Evolutionary conservation across 257 asterid species (phyloP).

Genomic region (Solanum corneliomulleri): DNA sequence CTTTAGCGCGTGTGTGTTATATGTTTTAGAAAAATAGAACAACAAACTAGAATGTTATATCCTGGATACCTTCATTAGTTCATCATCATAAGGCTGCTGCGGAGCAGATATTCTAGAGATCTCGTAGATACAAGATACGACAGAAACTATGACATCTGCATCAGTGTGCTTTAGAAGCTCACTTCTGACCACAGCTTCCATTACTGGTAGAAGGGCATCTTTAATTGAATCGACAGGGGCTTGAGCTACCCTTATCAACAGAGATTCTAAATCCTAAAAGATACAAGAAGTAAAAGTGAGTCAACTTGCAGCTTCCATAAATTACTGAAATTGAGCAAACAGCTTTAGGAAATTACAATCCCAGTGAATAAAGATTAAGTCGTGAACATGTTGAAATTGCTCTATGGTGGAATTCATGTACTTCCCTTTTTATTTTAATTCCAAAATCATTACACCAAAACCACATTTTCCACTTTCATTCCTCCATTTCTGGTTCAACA

Average conservation of each 20-base stretch:
- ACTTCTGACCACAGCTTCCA: not conserved
- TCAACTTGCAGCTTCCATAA: not conserved
- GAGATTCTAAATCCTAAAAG: conserved; percentile 11
- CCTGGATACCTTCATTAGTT: conserved; percentile 11
- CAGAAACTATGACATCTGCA: conserved; percentile 4
- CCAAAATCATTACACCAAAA: not conserved
- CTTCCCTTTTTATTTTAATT: not conserved
- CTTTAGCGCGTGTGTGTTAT: not conserved
- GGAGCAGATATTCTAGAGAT: conserved; percentile 13
- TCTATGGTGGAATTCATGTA: not conserved
- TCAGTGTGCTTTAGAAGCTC: conserved; percentile 3
- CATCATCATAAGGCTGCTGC: conserved; percentile 3
- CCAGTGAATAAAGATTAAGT: not conserved
- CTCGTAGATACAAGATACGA: conserved; percentile 6
- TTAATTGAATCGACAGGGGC: not conserved
- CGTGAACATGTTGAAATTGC: not conserved
- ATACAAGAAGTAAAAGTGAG: not conserved
- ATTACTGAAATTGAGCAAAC: not conserved
- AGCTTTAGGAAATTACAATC: not conserved
- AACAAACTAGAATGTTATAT: not conserved
- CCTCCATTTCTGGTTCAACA: not conserved
- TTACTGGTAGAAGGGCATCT: conserved; percentile 4
- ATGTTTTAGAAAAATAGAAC: not conserved
- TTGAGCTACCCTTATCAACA: not conserved
- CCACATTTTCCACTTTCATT: not conserved